Evolutionary conservation across 371 early-diverging fungal species (phyloP), one percentile per base, ranked within the genome.

Genomic region (Haplosporangium sp.): DNA sequence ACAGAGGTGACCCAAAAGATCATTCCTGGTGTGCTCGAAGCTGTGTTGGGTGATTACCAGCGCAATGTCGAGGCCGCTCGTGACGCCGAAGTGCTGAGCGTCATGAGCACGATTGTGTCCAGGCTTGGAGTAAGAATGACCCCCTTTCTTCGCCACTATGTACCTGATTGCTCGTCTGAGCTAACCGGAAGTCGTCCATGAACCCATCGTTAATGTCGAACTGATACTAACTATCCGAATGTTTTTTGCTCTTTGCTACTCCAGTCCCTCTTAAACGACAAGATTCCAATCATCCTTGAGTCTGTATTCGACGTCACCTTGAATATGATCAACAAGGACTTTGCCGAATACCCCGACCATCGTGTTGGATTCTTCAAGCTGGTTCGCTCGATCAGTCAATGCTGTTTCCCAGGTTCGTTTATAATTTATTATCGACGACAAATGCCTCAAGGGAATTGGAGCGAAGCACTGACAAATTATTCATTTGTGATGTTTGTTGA

Each of bases 251-350:
- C 48, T 10, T n/a, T 14, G 36, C 18, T 69, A 93, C 29, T 29
- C 29, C 29, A 29, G 93, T 63, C 84, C 0, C 77, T 92, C 62
- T 89, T 98, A 84, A 90, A 92, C 9, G 93, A 94, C 64, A 89
- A 92, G 70, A 87, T 99, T 46, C 90, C 91, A 8, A 74, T 86
- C 45, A 94, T 99, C 59, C 86, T 99, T 65, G 95, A 96, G 69
- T 91, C 94, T 6, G 94, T 98, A 21, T 97, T 99, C 69, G 95
- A 94, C 80, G 93, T 94, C 71, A 99, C 99, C 0, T 83, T 99
- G 80, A 93, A 92, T 82, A 98, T 98, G 98, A 98, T 99, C 76
- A 98, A 95, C 84, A 95, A 96, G 82, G 96, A 99, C 83, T 97
- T 98, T 84, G 87, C 95, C 23, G 98, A 97, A 74, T 97, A 90